Evolutionary conservation across 352 stramenopile genomes (phyloP).

Genomic region (Globisporangium iwayamae): DNA sequence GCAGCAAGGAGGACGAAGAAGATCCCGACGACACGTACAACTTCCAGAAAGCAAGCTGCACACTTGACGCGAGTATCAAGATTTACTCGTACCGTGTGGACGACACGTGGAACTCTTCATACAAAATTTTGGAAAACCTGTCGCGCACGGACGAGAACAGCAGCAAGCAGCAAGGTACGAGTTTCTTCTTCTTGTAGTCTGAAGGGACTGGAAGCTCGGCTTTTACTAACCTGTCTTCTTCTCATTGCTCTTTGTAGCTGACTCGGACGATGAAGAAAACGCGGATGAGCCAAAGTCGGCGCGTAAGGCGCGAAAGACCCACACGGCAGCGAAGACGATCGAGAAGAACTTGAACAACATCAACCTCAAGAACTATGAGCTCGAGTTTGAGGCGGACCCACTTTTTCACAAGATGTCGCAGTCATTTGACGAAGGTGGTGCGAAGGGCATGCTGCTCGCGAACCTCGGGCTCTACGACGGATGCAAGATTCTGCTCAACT

Average conservation of each 20-base stretch:
- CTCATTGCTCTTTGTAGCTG: constrained; percentile 3
- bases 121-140: constrained; percentile 98
- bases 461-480: constrained; percentile 89
- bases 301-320: constrained; percentile 44
- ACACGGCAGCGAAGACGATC: constrained; percentile 59
- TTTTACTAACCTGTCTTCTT: neutral
- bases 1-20: constrained; percentile 29
- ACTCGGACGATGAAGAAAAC: constrained; percentile 27
- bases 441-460: constrained; percentile 91
- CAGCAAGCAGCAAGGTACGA: constrained; percentile 30
- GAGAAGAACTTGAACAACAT: constrained; percentile 89
- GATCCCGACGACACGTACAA: constrained; percentile 82
- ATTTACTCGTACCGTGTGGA: constrained; percentile 99
- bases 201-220: neutral
- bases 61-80: constrained; percentile 97
- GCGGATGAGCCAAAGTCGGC: constrained; percentile 22
- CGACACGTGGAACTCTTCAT: constrained; percentile 96
- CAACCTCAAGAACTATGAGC: constrained; percentile 83
- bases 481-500: constrained; percentile 84
- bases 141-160: constrained; percentile 73
- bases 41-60: constrained; percentile 97
- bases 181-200: neutral
- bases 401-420: constrained; percentile 93
- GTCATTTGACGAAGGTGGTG: constrained; percentile 90
- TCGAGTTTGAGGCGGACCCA: constrained; percentile 86